phyloP scores from a whole-genome alignment of 306 rosid species.

The Casuarina equisetifolia region DNA sequence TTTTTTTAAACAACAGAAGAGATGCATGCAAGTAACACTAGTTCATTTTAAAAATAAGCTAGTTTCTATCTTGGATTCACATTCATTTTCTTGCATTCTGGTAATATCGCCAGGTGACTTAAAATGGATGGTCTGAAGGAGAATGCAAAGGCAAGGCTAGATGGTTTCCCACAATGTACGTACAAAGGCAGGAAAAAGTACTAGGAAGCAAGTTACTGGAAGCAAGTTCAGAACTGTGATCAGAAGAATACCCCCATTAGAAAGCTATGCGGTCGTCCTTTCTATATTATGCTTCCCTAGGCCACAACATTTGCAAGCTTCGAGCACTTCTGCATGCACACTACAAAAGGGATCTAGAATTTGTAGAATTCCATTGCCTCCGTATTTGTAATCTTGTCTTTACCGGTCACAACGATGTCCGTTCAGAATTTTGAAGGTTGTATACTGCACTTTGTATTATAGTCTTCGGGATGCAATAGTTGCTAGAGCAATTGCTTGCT shows the following conservation, averaged over 20 bases:
- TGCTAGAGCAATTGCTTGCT: no score
- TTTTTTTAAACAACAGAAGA: not conserved
- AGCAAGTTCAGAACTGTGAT: slow-evolving; percentile 20
- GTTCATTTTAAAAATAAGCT: not conserved
- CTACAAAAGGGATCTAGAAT: not conserved
- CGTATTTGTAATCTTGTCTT: no score
- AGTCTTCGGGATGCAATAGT: no score
- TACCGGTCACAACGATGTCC: no score
- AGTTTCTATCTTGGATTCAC: slow-evolving; percentile 8
- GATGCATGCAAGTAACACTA: not conserved
- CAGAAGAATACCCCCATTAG: slow-evolving; percentile 22
- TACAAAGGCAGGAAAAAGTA: slow-evolving; percentile 60
- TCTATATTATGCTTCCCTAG: slow-evolving; percentile 20
- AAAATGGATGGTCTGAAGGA: slow-evolving; percentile 97
- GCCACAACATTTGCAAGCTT: not conserved
- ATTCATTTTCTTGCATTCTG: not conserved
- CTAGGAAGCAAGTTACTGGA: slow-evolving; percentile 44
- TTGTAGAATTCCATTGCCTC: not conserved
- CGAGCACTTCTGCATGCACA: not conserved
- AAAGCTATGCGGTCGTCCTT: slow-evolving; percentile 33
- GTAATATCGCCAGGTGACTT: slow-evolving; percentile 46
- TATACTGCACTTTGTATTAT: no score
- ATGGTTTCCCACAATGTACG: slow-evolving; percentile 96
- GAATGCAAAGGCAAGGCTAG: slow-evolving; percentile 72
- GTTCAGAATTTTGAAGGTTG: no score